Evolutionary conservation across 768 basidiomycete genomes (phyloP), one percentile per base, ranked within the genome.

Genomic region (Trametes coccinea): DNA sequence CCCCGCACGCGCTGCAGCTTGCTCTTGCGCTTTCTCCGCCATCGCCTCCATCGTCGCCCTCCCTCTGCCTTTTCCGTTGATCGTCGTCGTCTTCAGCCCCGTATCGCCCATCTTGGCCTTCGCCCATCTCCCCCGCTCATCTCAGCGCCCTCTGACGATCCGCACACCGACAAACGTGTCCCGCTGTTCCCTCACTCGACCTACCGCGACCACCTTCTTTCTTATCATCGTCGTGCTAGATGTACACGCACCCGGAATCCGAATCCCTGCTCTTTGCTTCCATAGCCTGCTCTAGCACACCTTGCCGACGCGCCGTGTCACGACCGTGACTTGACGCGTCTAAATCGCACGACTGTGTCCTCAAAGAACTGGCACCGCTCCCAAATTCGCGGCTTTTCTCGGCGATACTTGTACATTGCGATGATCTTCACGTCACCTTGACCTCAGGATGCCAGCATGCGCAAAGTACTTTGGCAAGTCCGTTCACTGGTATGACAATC

Each of bases 131-230:
- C 14, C 40, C 14, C 41, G 48, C 48, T 27, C 16, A 27, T 29
- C 16, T 8, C 14, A 17, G 30, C 49, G 30, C 45, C n/a, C 30
- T 2, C 30, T 14, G 9, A 33, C 45, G 57, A 59, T 59, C 57
- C 40, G 57, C 57, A 22, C 49, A n/a, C 57, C 57, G 49, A 52
- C 57, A 52, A 59, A 59, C 57, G 57, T 59, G 57, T 51, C 27
- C 37, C 14, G 37, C 49, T 50, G 22, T 22, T 22, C 22, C 22
- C 22, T 22, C 22, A 17, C 48, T 46, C 16, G 29, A 14, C 31
- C 48, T 29, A n/a, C 27, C 49, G 11, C 39, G 31, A 33, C 49
- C 34, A 10, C 30, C 34, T 14, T 39, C 48, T 31, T 57, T 50
- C 47, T 22, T 43, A 13, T 50, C 56, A n/a, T 49, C 56, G 7